These are phyloP conservation scores for Hypoxylon fuscum DNA, from an alignment of 495 filamentous ascomycete genomes.

Conservation along the genomic window DNA sequence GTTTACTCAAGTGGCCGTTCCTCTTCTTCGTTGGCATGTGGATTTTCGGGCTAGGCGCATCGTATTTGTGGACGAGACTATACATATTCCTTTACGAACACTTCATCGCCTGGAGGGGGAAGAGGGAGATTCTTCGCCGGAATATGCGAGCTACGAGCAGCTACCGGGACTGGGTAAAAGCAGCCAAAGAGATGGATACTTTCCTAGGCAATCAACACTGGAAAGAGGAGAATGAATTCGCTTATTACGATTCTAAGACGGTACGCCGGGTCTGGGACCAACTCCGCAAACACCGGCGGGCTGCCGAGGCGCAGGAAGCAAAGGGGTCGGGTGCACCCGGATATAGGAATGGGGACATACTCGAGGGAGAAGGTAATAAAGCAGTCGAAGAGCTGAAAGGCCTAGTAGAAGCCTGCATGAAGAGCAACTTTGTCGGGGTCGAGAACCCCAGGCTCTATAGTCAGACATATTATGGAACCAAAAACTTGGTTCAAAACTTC, in stretches of 20 bases:
- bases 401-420: slow-evolving; percentile 88
- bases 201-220: slow-evolving; percentile 85
- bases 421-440: slow-evolving; percentile 96
- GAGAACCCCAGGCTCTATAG: slow-evolving; percentile 94
- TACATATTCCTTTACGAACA: slow-evolving; percentile 93
- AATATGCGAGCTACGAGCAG: slow-evolving; percentile 73
- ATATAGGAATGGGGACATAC: slow-evolving; percentile 24
- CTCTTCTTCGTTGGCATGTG: slow-evolving; percentile 79
- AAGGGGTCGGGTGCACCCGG: slow-evolving; percentile 20
- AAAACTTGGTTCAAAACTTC: slow-evolving; percentile 87
- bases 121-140: slow-evolving; percentile 71
- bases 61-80: slow-evolving; percentile 81
- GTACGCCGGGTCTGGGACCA: slow-evolving; percentile 78
- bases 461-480: slow-evolving; percentile 96
- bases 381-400: slow-evolving; percentile 75
- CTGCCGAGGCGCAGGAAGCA: slow-evolving; percentile 64
- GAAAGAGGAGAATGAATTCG: slow-evolving; percentile 89
- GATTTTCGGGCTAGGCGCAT: slow-evolving; percentile 72
- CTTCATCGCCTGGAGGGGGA: slow-evolving; percentile 76
- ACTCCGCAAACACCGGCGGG: slow-evolving; percentile 66
- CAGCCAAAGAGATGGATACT: slow-evolving; percentile 79
- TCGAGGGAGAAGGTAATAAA: slow-evolving; percentile 47
- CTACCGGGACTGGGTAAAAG: slow-evolving; percentile 83
- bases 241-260: slow-evolving; percentile 91
- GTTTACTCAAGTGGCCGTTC: slow-evolving; percentile 89